phyloP scores from a whole-genome alignment of 805 yeast genomes.

The Metschnikowia bowlesiae region DNA sequence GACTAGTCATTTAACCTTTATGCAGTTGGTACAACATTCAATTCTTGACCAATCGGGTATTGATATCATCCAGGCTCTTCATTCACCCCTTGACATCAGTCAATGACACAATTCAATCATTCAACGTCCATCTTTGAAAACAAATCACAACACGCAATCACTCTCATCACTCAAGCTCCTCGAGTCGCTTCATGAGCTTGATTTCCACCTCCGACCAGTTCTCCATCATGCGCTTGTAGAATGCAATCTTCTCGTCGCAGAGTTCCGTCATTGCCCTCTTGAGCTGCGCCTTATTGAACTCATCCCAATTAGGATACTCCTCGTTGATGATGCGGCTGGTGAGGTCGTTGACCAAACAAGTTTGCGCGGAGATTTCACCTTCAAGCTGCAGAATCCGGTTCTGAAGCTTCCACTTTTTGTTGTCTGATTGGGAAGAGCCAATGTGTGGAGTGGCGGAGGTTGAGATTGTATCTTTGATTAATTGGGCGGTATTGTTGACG shows the following conservation, averaged over 20 bases:
- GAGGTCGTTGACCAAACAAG: conserved; percentile 42
- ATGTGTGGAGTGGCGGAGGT: conserved; percentile 42
- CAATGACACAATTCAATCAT: background rate
- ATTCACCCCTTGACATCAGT: too few species aligned
- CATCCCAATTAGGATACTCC: conserved; percentile 67
- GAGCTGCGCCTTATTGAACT: conserved; percentile 73
- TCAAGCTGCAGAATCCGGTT: conserved; percentile 41
- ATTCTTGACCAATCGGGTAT: too few species aligned
- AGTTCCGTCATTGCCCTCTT: conserved; percentile 65
- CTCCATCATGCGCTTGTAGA: conserved; percentile 61
- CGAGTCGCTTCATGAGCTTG: conserved; percentile 15
- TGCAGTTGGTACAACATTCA: too few species aligned
- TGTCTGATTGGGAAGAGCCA: conserved; percentile 40
- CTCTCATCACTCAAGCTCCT: conserved; percentile 10
- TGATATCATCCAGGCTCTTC: too few species aligned
- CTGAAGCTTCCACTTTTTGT: conserved; percentile 41
- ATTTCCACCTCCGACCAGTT: conserved; percentile 64
- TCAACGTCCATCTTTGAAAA: background rate
- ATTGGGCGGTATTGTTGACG: conserved; percentile 39
- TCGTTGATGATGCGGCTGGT: conserved; percentile 44
- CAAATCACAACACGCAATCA: background rate
- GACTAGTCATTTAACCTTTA: too few species aligned
- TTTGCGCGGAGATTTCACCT: conserved; percentile 40
- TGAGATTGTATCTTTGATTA: conserved; percentile 48
- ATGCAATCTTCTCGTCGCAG: conserved; percentile 71